Evolutionary conservation across 345 rosid species (phyloP).

Genomic region (Aquilaria sinensis): DNA sequence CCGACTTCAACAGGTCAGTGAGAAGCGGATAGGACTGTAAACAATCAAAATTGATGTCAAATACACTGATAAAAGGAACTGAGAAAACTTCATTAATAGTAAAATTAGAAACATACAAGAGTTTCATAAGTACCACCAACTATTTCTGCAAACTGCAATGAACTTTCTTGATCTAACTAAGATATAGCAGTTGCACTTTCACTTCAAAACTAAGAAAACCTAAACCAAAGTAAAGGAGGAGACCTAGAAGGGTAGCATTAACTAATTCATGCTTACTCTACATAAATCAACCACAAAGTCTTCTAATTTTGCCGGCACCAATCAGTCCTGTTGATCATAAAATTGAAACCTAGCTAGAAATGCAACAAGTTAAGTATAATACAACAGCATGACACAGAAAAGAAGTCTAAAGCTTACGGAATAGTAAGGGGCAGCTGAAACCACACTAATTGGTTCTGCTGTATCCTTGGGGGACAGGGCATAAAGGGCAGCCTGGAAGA

Average conservation of each 20-base stretch:
- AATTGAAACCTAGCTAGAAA: background rate
- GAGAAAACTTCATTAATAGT: background rate
- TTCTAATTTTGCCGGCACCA: too few species aligned
- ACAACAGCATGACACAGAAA: background rate
- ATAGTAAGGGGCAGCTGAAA: slow-evolving; percentile 80
- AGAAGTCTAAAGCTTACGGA: slow-evolving; percentile 40
- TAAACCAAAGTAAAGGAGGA: too few species aligned
- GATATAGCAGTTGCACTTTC: too few species aligned
- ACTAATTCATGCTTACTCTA: too few species aligned
- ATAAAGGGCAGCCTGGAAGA: slow-evolving; percentile 75
- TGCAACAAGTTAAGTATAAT: background rate
- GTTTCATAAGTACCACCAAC: too few species aligned
- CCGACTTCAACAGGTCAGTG: slow-evolving; percentile 75
- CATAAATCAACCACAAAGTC: too few species aligned
- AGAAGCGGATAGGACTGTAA: slow-evolving; percentile 70
- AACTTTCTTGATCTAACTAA: too few species aligned
- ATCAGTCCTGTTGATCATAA: too few species aligned
- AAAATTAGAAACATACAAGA: too few species aligned
- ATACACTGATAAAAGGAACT: background rate
- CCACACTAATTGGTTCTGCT: slow-evolving; percentile 58
- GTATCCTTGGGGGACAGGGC: slow-evolving; percentile 61
- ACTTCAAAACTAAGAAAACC: too few species aligned
- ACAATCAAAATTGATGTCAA: slow-evolving; percentile 14
- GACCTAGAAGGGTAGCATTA: too few species aligned
- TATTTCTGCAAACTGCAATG: too few species aligned